Percentiles rank a stretch among this genome's conserved stretches.
Conservation (phyloP, 164 flowering plant genomes). For the Umbilicus rupestris region DNA sequence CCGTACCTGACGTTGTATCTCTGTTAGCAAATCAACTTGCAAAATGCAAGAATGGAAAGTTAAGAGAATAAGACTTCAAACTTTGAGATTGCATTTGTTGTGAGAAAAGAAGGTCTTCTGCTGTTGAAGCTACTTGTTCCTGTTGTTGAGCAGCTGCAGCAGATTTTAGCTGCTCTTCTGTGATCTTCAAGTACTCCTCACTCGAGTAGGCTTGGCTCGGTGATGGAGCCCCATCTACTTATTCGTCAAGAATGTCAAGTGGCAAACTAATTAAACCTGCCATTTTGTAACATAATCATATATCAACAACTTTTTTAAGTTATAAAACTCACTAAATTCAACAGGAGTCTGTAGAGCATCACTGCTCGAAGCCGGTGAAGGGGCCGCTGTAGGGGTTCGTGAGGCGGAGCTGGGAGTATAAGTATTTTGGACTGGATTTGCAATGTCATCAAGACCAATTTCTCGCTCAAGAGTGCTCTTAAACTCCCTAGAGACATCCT, state of each 20-base stretch:
- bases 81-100: not conserved
- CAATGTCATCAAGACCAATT: constrained; percentile 84
- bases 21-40: not conserved
- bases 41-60: not conserved
- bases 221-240: not conserved
- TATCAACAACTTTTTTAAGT: not conserved
- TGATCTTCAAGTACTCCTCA: constrained; percentile 5
- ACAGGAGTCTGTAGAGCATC: not conserved
- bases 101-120: not conserved
- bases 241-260: not conserved
- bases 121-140: not conserved
- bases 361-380: constrained; percentile 16
- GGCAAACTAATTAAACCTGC: not conserved
- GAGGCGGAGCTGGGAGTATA: constrained; percentile 16
- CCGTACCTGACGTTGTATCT: not conserved
- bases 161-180: constrained; percentile 9
- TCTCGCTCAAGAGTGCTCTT: constrained; percentile 87
- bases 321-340: constrained; percentile 1
- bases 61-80: not conserved
- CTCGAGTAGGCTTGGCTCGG: not conserved
- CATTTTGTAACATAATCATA: not conserved
- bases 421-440: constrained; percentile 27
- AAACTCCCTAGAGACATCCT: constrained; percentile 98
- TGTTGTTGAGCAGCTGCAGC: constrained; percentile 2
- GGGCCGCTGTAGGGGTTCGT: constrained; percentile 15